A percentile compares a stretch with the other conserved stretches of the same genome.
Evolutionary conservation across 495 filamentous ascomycete genomes (phyloP).

Genomic region (Penicillium coprophilum): DNA sequence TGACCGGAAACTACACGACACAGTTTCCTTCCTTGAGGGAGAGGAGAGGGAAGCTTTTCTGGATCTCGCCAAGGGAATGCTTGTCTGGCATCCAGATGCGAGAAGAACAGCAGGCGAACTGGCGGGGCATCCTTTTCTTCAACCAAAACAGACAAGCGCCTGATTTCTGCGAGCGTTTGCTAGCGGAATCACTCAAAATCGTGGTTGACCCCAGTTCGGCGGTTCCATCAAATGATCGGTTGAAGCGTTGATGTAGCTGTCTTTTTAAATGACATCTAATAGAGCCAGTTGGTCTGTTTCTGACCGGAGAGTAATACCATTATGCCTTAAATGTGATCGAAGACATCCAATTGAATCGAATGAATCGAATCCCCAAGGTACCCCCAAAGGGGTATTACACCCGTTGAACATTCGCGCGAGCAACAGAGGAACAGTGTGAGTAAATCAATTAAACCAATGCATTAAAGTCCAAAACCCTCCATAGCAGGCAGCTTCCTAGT

Average conservation of each 20-base stretch:
- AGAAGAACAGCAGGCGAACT: conserved; percentile 41
- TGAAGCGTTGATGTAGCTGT: conserved; percentile 1
- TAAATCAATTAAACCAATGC: no score
- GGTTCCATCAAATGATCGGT: background rate
- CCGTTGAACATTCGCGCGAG: no score
- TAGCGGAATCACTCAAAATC: conserved; percentile 19
- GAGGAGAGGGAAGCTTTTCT: conserved; percentile 46
- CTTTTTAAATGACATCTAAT: no score
- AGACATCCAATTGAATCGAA: no score
- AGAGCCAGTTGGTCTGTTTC: no score
- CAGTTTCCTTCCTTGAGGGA: conserved; percentile 32
- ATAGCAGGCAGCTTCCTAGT: no score
- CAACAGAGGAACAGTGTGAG: no score
- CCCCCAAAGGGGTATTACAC: no score
- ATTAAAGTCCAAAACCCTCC: no score
- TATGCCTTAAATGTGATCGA: no score
- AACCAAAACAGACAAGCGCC: conserved; percentile 32
- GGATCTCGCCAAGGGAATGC: conserved; percentile 43
- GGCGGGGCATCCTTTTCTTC: conserved; percentile 38
- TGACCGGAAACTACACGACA: conserved; percentile 33
- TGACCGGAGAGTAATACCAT: no score
- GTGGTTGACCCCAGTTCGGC: conserved; percentile 1
- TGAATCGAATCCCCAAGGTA: no score
- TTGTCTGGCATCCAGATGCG: conserved; percentile 36
- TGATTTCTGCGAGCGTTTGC: conserved; percentile 30